Evolutionary conservation across 495 filamentous ascomycete genomes (phyloP).

Genomic region (Hypomontagnella submonticulosa): DNA sequence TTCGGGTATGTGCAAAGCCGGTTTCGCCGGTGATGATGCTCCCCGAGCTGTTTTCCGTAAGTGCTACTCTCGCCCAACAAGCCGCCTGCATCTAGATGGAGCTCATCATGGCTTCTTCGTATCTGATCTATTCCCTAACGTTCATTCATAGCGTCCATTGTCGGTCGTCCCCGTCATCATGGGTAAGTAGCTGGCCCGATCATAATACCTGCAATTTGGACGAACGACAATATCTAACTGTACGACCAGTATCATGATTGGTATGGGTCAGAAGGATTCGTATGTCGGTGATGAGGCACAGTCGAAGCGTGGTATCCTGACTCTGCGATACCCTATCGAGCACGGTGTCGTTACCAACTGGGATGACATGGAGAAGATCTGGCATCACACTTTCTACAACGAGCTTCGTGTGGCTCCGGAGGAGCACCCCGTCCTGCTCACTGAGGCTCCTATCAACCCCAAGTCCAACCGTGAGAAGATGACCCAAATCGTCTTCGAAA

Average conservation of each 20-base stretch:
- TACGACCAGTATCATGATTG: conserved; percentile 94
- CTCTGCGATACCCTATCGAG: conserved; percentile 98
- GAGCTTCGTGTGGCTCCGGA: conserved; percentile 99
- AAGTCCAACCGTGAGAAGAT: conserved; percentile 99
- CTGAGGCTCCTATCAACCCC: conserved; percentile 99
- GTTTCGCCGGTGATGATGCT: conserved; percentile 99
- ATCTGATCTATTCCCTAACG: conserved; percentile 45
- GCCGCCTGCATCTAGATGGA: conserved; percentile 43
- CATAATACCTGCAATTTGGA: conserved; percentile 1
- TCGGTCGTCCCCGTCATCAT: conserved; percentile 99
- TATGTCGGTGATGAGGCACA: conserved; percentile 99
- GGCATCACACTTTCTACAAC: conserved; percentile 99
- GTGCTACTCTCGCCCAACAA: conserved; percentile 61
- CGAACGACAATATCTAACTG: conserved; percentile 49
- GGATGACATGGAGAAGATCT: conserved; percentile 99
- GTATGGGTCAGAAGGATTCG: conserved; percentile 99
- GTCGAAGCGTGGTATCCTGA: conserved; percentile 99
- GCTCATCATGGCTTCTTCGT: conserved; percentile 27
- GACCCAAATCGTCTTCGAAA: conserved; percentile 99
- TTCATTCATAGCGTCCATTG: conserved; percentile 83
- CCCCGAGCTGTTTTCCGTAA: conserved; percentile 99
- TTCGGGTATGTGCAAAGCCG: conserved; percentile 99
- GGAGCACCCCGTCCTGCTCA: conserved; percentile 99
- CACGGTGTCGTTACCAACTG: conserved; percentile 99
- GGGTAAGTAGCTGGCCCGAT: conserved; percentile 72